A percentile compares a stretch with the other conserved stretches of the same genome.
phyloP scores from a whole-genome alignment of 2,329 filamentous ascomycete genomes.

The Ilyonectria sp. region DNA sequence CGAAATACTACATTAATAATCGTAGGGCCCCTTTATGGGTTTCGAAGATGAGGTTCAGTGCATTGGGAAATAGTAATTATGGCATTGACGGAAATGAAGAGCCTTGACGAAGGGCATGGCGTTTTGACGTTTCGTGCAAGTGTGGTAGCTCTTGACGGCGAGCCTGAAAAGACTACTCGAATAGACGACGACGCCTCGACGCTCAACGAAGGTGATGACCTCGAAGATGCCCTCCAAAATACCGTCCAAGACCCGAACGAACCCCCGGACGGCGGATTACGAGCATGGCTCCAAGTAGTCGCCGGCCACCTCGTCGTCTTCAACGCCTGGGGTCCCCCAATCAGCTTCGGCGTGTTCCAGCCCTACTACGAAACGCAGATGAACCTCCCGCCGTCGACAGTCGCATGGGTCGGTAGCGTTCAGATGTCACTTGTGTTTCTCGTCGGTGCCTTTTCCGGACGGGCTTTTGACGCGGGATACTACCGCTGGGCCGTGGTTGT shows the following conservation, averaged over 20 bases:
- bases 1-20: constrained; percentile 22
- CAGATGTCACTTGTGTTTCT: constrained; percentile 61
- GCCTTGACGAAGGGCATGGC: constrained; percentile 2
- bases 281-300: constrained; percentile 58
- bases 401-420: constrained; percentile 66
- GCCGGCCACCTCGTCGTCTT: constrained; percentile 56
- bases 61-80: background rate
- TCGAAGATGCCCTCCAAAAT: background rate
- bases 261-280: constrained; percentile 55
- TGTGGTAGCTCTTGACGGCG: background rate
- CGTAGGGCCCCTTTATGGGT: background rate
- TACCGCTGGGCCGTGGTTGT: constrained; percentile 51
- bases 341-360: constrained; percentile 58
- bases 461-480: constrained; percentile 60
- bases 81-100: constrained; percentile 1
- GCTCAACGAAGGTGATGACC: constrained; percentile 6
- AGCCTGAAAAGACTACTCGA: background rate
- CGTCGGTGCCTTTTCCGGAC: constrained; percentile 59
- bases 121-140: background rate
- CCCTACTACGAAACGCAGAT: constrained; percentile 56
- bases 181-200: constrained; percentile 24
- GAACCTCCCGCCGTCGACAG: constrained; percentile 51
- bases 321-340: constrained; percentile 58
- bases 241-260: background rate
- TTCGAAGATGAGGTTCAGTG: background rate